phyloP scores from a whole-genome alignment of 1,284 basidiomycete species.

The Puccinia triticina region DNA sequence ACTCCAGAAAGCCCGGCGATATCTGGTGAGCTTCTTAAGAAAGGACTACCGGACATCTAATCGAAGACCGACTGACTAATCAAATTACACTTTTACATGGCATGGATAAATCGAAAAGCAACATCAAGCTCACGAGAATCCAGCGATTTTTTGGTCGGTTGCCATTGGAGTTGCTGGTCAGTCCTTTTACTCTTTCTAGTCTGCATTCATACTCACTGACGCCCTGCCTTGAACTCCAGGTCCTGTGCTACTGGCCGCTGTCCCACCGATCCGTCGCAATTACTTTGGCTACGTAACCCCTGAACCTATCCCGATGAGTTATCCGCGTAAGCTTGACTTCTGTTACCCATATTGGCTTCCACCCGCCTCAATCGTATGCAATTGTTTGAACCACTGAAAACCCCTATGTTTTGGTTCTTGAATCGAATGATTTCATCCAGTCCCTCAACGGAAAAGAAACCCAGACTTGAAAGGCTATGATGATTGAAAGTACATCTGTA shows the following conservation, averaged over 20 bases:
- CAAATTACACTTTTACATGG: background rate
- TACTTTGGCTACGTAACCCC: conserved; percentile 43
- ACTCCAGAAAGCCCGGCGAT: conserved; percentile 8
- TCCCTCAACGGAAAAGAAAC: conserved; percentile 15
- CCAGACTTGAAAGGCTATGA: conserved; percentile 25
- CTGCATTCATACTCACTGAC: background rate
- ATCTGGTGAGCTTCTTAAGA: background rate
- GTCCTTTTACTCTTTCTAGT: background rate
- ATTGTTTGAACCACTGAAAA: background rate
- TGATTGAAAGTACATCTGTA: conserved; percentile 13
- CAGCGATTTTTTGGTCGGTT: conserved; percentile 46
- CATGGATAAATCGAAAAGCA: background rate
- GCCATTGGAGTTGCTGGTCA: conserved; percentile 26
- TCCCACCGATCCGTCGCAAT: conserved; percentile 39
- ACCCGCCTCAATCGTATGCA: background rate
- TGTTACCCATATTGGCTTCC: background rate
- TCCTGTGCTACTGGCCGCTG: conserved; percentile 34
- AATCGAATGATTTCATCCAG: background rate
- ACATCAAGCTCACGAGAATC: conserved; percentile 50
- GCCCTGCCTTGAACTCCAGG: background rate
- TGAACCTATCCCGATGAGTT: conserved; percentile 42
- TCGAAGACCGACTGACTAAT: background rate
- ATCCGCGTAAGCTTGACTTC: conserved; percentile 32
- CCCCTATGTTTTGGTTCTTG: background rate
- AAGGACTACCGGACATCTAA: background rate